Evolutionary conservation across 1,284 basidiomycete species (phyloP).

Genomic region (Fistulinella cinereoalba): DNA sequence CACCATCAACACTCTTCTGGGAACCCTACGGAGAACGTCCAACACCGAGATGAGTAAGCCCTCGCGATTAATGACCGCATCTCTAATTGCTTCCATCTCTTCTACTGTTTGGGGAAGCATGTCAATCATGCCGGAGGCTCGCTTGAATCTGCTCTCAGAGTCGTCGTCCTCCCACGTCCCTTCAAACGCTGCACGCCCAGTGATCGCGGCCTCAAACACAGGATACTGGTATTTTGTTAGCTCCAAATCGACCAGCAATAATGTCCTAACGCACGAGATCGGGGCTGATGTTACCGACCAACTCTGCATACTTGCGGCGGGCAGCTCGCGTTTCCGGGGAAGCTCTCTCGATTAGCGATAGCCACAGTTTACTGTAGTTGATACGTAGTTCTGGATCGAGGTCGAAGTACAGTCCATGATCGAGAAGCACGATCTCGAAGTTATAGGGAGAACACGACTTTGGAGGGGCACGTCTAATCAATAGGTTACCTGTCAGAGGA

Average conservation of each 20-base stretch:
- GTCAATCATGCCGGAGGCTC: constrained; percentile 75
- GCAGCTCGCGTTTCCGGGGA: constrained; percentile 62
- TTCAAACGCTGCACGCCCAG: constrained; percentile 66
- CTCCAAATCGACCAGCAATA: constrained; percentile 1
- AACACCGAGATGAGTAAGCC: constrained; percentile 83
- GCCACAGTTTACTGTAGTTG: constrained; percentile 81
- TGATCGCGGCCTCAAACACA: constrained; percentile 82
- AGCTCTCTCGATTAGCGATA: constrained; percentile 76
- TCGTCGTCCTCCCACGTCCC: constrained; percentile 48
- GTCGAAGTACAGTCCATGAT: constrained; percentile 93
- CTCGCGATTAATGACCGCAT: constrained; percentile 77
- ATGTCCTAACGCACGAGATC: constrained; percentile 60
- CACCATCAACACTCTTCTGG: constrained; percentile 84
- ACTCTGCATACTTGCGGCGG: constrained; percentile 78
- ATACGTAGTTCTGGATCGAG: constrained; percentile 74
- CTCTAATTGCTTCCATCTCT: constrained; percentile 76
- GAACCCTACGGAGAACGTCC: constrained; percentile 79
- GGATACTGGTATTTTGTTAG: constrained; percentile 54
- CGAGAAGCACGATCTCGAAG: constrained; percentile 91
- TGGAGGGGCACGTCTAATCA: constrained; percentile 75
- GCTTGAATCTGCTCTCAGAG: constrained; percentile 40
- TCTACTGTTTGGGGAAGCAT: constrained; percentile 62
- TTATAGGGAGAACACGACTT: constrained; percentile 80
- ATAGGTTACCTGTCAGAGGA: constrained; percentile 70
- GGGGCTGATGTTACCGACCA: constrained; percentile 87